Evolutionary conservation across 2,329 filamentous ascomycete genomes (phyloP), one percentile per base, ranked within the genome.

Genomic region (Arthroderma uncinatum): DNA sequence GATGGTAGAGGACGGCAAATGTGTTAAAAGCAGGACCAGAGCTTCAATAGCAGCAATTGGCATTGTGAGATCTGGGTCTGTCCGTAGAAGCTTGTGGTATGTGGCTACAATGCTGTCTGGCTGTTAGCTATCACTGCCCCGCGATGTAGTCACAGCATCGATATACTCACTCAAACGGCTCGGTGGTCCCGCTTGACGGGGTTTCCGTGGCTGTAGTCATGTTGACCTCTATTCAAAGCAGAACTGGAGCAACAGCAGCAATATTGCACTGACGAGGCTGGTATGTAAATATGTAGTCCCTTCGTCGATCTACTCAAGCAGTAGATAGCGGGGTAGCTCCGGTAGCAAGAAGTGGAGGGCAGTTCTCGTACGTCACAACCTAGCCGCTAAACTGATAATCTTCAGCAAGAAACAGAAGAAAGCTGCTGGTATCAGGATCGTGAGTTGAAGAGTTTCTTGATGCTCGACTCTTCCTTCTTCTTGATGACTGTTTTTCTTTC

Each of bases 11-110:
- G 89, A 85, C 61, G 85, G 84, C 48, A 85, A 87, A 62, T 86
- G 81, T 67, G 86, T 85, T 59, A 97, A 86, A 60, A 93, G 85
- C 67, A 86, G 83, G 64, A 97, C 93, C 59, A 98, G 80, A 28
- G 90, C 85, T 74, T 95, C 89, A 68, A 95, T 95, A 59, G 91
- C 90, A 19, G 93, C 93, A 57, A 98, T 88, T 61, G 93, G 91
- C 82, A 95, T 96, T 36, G 92, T 96, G 55, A 97, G 80, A 61
- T 95, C 88, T 9, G 86, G 80, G 70, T 97, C 90, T 54, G 81
- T 78, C 58, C 68, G 68, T 59, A 87, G 79, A 53, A 87, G 79
- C 53, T 77, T 73, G 65, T 81, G 78, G 75, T 88, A 88, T 50
- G 82, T 81, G 57, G 78, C 73, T 64, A 86, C 83, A 60, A 88